Evolutionary conservation across 2,329 filamentous ascomycete genomes (phyloP).

Genomic region (Fonsecaea pugnacius): DNA sequence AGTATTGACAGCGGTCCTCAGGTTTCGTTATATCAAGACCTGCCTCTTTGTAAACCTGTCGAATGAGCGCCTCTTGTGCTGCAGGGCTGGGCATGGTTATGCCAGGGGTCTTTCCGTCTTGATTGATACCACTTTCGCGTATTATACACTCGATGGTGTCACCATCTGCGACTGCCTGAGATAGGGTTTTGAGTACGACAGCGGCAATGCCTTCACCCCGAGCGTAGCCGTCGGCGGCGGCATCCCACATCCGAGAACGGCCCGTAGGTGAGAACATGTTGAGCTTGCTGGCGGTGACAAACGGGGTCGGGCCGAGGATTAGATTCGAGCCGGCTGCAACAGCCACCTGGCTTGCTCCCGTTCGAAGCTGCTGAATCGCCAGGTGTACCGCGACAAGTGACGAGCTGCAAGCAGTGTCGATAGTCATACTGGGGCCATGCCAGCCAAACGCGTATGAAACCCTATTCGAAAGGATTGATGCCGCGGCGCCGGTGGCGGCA

Average conservation of each 20-base stretch:
- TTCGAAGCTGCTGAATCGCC: slow-evolving; percentile 37
- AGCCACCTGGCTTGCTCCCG: slow-evolving; percentile 18
- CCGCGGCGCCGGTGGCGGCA: slow-evolving; percentile 34
- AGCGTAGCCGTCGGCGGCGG: slow-evolving; percentile 51
- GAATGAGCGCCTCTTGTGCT: slow-evolving; percentile 44
- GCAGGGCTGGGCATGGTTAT: slow-evolving; percentile 49
- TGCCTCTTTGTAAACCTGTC: slow-evolving; percentile 41
- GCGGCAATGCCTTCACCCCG: slow-evolving; percentile 52
- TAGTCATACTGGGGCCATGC: slow-evolving; percentile 37
- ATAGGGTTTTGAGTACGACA: slow-evolving; percentile 50
- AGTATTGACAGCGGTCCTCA: slow-evolving; percentile 27
- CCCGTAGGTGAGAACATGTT: not conserved
- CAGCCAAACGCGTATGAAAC: slow-evolving; percentile 41
- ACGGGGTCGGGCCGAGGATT: not conserved
- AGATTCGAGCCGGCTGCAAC: slow-evolving; percentile 29
- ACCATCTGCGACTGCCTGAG: slow-evolving; percentile 48
- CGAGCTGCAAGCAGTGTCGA: slow-evolving; percentile 41
- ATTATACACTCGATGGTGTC: slow-evolving; percentile 53
- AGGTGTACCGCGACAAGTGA: slow-evolving; percentile 40
- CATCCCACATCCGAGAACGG: slow-evolving; percentile 38
- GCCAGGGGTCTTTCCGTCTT: slow-evolving; percentile 53
- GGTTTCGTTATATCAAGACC: slow-evolving; percentile 32
- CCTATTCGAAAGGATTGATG: slow-evolving; percentile 39
- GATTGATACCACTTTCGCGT: slow-evolving; percentile 47
- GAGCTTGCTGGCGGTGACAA: not conserved